Evolutionary conservation across 345 rosid genomes (phyloP), one percentile per base, ranked within the genome.

Genomic region (Lepidium africanum): DNA sequence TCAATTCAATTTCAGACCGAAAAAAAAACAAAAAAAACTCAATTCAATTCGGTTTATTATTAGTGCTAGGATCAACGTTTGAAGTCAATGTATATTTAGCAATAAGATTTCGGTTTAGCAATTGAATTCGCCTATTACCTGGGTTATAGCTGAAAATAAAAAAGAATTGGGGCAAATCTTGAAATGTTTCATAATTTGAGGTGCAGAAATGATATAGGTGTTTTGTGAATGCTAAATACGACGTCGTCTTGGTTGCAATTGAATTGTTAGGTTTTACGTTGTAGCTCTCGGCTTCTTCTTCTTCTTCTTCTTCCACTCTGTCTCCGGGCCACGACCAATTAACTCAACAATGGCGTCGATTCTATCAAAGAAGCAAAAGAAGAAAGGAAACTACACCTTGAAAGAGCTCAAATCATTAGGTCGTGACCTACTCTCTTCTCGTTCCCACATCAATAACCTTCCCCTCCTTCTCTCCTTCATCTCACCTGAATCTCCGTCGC

Each of bases 391-490:
- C 35, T 48, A 72, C 75, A 69, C 83, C 0, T 76, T 90, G 59
- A 86, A 85, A 69, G 86, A 89, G 61, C 73, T 94, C 35, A 94
- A 89, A 73, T 45, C 73, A 55, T 67, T 91, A 19, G 97, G 96
- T 3, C 65, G 55, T 30, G 84, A 87, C 77, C 85, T 94, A 21
- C 84, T 94, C 49, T 79, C 96, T 12, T 94, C 99, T 7, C 84
- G 88, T 36, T 37, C 86, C 19, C 87, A 89, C 77, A 72, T 91
- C 66, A 89, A 89, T 71, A 89, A 91, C 69, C 85, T 91, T 42
- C 95, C 99, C 39, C 61, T 82, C 71, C 90, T 94, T 33, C 87
- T 94, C 78, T 56, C 81, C 14, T 82, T 77, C 83, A n/a, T 94
- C 43, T 77, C 90, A 41, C 86, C 91, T 0, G 49, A 65, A 9